Evolutionary conservation across 1,284 basidiomycete genomes (phyloP), one percentile per base, ranked within the genome.

Genomic region (Uromyces viciae-fabae): DNA sequence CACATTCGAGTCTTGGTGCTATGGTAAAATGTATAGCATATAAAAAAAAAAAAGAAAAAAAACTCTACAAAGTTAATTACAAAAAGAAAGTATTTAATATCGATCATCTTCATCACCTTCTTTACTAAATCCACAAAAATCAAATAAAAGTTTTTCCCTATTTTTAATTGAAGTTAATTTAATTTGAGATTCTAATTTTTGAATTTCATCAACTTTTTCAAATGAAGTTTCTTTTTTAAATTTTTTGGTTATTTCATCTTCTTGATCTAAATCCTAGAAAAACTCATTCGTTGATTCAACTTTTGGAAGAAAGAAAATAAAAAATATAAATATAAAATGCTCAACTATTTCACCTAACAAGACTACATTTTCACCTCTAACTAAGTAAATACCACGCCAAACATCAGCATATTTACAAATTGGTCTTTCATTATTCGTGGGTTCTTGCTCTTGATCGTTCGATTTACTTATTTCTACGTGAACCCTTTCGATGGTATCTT

Each of bases 351-450:
- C 97, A 74, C 97, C 97, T 75, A 99, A 88, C 72, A 98, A 88
- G 15, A 99, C 97, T 31, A 99, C 97, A 86, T 99, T 99, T 89
- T 99, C 97, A 69, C 97, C 97, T 83, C 97, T 91, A 83, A 99
- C 94, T 83, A 99, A 89, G 86, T 94, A 95, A 31, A 99, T 89
- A 4, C 96, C 95, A 82, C 92, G 90, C 88, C 91, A 92, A 82
- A 90, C 91, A 85, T 97, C 94, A 31, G 93, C 93, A 85, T 91
- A 95, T 58, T 90, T 89, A 83, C 91, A 90, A 80, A 89, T 90
- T n/a, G 82, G 81, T 83, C 93, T 64, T 33, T 33, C 82, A 79
- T 68, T 84, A 84, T 15, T 84, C n/a, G n/a, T n/a, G n/a, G n/a
- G n/a, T n/a, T 66, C 17, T 2, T 66, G 62, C 5, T 11, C 4